Conservation (phyloP, 1,284 basidiomycete species). For the Singerocomus rubriflavus region DNA sequence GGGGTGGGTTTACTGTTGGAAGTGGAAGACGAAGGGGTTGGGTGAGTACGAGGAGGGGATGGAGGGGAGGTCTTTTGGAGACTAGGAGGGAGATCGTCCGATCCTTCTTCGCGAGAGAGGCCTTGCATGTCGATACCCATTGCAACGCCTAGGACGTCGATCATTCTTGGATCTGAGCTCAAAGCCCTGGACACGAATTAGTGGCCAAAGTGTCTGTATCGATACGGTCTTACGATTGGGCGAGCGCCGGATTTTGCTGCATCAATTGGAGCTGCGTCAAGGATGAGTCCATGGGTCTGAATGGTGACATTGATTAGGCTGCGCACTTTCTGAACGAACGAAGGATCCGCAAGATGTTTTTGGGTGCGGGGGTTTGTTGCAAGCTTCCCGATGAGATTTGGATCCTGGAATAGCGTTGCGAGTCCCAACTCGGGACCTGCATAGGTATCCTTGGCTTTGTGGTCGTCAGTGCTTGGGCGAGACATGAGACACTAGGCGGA, state of each 20-base stretch:
- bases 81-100: conserved; percentile 74
- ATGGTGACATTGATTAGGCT: neutral
- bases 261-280: conserved; percentile 50
- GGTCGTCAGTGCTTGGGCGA: conserved; percentile 3
- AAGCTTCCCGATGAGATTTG: conserved; percentile 80
- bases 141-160: conserved; percentile 87
- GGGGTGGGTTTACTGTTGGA: conserved; percentile 18
- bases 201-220: neutral
- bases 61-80: conserved; percentile 38
- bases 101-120: conserved; percentile 82
- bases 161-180: conserved; percentile 83
- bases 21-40: conserved; percentile 41
- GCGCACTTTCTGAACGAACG: conserved; percentile 68
- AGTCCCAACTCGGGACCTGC: conserved; percentile 55
- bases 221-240: conserved; percentile 42
- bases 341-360: conserved; percentile 79
- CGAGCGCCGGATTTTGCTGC: conserved; percentile 62
- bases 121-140: conserved; percentile 95
- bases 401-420: conserved; percentile 83
- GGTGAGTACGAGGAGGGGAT: conserved; percentile 40
- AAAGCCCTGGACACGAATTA: conserved; percentile 44
- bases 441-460: conserved; percentile 39
- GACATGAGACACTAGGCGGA: conserved; percentile 29
- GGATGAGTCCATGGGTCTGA: neutral
- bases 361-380: conserved; percentile 84